phyloP scores from a whole-genome alignment of 495 filamentous ascomycete genomes.

The Podospora didyma region DNA sequence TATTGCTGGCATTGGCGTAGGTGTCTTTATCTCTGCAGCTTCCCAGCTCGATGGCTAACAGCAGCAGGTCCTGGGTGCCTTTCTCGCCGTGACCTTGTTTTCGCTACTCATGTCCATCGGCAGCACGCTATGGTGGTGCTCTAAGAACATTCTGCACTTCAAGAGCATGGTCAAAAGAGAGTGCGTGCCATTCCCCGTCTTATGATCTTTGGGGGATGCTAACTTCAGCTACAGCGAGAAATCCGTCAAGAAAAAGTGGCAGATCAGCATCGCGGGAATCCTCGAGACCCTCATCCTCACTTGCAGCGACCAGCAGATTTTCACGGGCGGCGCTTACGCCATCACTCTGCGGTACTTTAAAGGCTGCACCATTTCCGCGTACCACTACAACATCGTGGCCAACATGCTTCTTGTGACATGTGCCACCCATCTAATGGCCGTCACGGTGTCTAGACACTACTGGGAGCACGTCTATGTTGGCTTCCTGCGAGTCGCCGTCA shows the following conservation, averaged over 20 bases:
- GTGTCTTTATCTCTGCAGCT: background rate
- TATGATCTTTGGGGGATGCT: no score
- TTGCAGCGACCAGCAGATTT: slow-evolving; percentile 38
- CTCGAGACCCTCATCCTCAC: slow-evolving; percentile 32
- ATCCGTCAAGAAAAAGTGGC: background rate
- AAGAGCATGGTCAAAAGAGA: background rate
- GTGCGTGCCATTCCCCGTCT: background rate
- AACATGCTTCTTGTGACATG: slow-evolving; percentile 38
- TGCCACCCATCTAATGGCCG: slow-evolving; percentile 34
- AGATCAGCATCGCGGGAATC: slow-evolving; percentile 26
- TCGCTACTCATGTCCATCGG: slow-evolving; percentile 10
- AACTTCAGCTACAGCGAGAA: background rate
- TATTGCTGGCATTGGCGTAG: slow-evolving; percentile 23
- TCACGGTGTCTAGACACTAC: slow-evolving; percentile 32
- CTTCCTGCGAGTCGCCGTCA: slow-evolving; percentile 19
- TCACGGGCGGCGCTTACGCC: slow-evolving; percentile 35
- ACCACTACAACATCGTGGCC: slow-evolving; percentile 38
- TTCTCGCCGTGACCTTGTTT: slow-evolving; percentile 12
- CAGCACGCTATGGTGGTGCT: slow-evolving; percentile 19
- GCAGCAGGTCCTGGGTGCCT: slow-evolving; percentile 18
- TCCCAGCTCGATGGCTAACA: background rate
- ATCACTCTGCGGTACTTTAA: slow-evolving; percentile 31
- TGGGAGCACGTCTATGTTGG: slow-evolving; percentile 29
- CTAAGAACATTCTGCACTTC: slow-evolving; percentile 17
- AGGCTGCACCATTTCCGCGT: slow-evolving; percentile 36